Evolutionary conservation across 345 rosid genomes (phyloP).

Genomic region (Isatis tinctoria): DNA sequence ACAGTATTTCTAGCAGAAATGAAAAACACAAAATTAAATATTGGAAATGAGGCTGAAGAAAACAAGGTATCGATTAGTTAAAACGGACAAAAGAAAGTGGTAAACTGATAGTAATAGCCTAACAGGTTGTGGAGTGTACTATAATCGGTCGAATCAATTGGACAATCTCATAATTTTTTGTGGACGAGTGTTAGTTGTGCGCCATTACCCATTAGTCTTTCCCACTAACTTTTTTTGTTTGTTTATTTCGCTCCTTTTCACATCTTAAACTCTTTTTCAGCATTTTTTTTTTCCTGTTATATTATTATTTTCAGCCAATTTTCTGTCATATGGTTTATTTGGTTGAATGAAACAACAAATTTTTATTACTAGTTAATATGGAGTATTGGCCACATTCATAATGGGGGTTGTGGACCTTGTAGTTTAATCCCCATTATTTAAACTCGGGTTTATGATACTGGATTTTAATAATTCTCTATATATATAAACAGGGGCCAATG

Average conservation of each 20-base stretch:
- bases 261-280: background rate
- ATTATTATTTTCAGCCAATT: background rate
- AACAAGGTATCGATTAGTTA: background rate
- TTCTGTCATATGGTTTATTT: background rate
- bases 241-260: constrained; percentile 5
- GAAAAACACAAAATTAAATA: background rate
- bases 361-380: too few species aligned
- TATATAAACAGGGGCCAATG: too few species aligned
- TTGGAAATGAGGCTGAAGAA: background rate
- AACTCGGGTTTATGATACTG: too few species aligned
- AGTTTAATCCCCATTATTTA: too few species aligned
- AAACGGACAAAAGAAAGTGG: constrained; percentile 5
- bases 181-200: constrained; percentile 22
- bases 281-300: background rate
- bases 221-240: constrained; percentile 20
- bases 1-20: background rate
- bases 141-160: constrained; percentile 33
- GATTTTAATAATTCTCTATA: too few species aligned
- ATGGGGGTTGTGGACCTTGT: background rate
- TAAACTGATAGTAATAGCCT: background rate
- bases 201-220: constrained; percentile 12
- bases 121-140: constrained; percentile 21
- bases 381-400: background rate
- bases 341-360: background rate
- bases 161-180: constrained; percentile 17